Conservation (phyloP, 2,329 filamentous ascomycete genomes). For the Talaromyces sp. region DNA sequence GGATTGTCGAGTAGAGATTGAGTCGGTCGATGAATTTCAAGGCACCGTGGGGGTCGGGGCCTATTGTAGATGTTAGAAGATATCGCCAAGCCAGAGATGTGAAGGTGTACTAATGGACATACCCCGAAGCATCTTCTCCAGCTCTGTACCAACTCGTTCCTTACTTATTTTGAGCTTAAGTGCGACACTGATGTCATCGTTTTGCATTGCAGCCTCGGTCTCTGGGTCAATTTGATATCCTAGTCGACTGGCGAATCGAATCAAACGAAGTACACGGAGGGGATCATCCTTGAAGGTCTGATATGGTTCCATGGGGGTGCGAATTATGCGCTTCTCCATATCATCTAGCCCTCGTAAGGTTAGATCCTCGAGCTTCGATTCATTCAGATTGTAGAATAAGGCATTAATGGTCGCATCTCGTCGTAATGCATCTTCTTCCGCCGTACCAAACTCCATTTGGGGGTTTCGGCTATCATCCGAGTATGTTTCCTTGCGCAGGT, state of each 20-base stretch:
- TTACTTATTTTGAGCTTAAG: slow-evolving; percentile 88
- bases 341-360: slow-evolving; percentile 74
- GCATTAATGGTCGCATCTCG: slow-evolving; percentile 94
- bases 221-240: slow-evolving; percentile 74
- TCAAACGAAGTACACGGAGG: slow-evolving; percentile 78
- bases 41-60: slow-evolving; percentile 43
- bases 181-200: slow-evolving; percentile 75
- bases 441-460: slow-evolving; percentile 89
- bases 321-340: slow-evolving; percentile 71
- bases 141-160: slow-evolving; percentile 81
- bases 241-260: slow-evolving; percentile 86
- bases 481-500: slow-evolving; percentile 89
- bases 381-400: slow-evolving; percentile 91
- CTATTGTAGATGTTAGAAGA: slow-evolving; percentile 19
- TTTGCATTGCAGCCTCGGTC: slow-evolving; percentile 73
- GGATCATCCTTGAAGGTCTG: slow-evolving; percentile 96
- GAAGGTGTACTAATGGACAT: slow-evolving; percentile 9
- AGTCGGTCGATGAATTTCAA: slow-evolving; percentile 44
- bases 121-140: slow-evolving; percentile 90
- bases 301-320: slow-evolving; percentile 82
- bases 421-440: slow-evolving; percentile 83
- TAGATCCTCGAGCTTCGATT: slow-evolving; percentile 78
- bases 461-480: slow-evolving; percentile 87
- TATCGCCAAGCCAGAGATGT: not conserved
- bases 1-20: slow-evolving; percentile 44